A percentile compares a stretch with the other conserved stretches of the same genome.
Conservation (phyloP, 73 alveolate genomes). For the Uronychia setigera region DNA sequence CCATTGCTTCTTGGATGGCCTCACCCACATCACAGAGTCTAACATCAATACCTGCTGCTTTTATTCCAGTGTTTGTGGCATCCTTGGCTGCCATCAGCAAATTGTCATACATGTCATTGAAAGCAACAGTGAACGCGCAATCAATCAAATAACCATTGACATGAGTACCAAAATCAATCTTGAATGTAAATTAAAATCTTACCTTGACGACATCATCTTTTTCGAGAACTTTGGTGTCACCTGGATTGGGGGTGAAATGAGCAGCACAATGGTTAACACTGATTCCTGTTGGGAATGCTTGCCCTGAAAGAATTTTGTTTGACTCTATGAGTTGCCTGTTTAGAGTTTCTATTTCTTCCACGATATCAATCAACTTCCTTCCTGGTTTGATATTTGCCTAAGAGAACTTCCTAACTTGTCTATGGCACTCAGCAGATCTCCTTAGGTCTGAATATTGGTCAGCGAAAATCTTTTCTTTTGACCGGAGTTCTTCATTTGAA, state of each 20-base stretch:
- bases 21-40: constrained; percentile 97
- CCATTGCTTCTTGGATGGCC: constrained; percentile 96
- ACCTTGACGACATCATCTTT: constrained; percentile 92
- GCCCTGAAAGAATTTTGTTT: constrained; percentile 91
- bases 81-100: constrained; percentile 95
- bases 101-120: constrained; percentile 92
- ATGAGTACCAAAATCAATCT: constrained; percentile 97
- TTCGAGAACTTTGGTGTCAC: constrained; percentile 87
- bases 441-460: constrained; percentile 83
- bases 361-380: constrained; percentile 85
- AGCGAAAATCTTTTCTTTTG: constrained; percentile 79
- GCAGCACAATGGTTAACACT: constrained; percentile 94
- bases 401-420: constrained; percentile 94
- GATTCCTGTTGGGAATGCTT: constrained; percentile 97
- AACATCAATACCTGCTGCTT: constrained; percentile 97
- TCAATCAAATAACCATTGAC: constrained; percentile 94
- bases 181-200: constrained; percentile 8
- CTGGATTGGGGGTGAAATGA: constrained; percentile 96
- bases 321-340: constrained; percentile 79
- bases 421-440: constrained; percentile 98
- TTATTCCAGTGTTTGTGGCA: constrained; percentile 95
- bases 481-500: constrained; percentile 83
- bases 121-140: constrained; percentile 97
- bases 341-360: constrained; percentile 90
- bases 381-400: constrained; percentile 94